Evolutionary conservation across 352 stramenopile species (phyloP).

Genomic region (Globisporangium splendens): DNA sequence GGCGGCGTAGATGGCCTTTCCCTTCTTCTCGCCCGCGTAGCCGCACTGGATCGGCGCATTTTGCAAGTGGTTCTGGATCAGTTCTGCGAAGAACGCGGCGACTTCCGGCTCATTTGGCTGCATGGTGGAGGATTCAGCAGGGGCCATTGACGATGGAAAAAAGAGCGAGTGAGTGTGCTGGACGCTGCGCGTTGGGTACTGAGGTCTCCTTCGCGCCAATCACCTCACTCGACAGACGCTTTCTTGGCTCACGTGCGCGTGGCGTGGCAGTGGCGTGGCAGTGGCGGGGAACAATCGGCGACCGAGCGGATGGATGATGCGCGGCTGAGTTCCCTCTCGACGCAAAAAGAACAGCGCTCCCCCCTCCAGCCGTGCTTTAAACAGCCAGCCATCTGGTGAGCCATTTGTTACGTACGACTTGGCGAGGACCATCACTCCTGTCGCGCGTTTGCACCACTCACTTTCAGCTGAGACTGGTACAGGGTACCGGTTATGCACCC

Average conservation of each 20-base stretch:
- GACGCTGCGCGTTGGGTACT: not conserved
- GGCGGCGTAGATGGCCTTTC: slow-evolving; percentile 69
- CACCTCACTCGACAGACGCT: not conserved
- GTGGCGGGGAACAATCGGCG: not conserved
- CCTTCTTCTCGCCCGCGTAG: slow-evolving; percentile 46
- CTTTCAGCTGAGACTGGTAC: not conserved
- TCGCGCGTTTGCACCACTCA: not conserved
- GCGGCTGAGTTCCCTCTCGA: not conserved
- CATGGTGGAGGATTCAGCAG: slow-evolving; percentile 19
- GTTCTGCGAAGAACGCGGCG: slow-evolving; percentile 58
- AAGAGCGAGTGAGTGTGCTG: not conserved
- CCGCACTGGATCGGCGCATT: slow-evolving; percentile 52
- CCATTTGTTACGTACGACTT: not conserved
- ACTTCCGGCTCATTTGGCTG: slow-evolving; percentile 40
- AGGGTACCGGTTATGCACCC: not conserved
- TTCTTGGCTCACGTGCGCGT: not conserved
- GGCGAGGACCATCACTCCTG: not conserved
- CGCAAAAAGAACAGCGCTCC: not conserved
- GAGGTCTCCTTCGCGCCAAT: not conserved
- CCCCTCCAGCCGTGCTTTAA: not conserved
- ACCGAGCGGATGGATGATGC: not conserved
- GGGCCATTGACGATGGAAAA: not conserved
- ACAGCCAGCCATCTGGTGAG: not conserved
- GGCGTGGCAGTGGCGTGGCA: too few species aligned
- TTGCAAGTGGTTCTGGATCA: slow-evolving; percentile 50